Evolutionary conservation across 2,329 filamentous ascomycete species (phyloP), one percentile per base, ranked within the genome.

Genomic region (Aspergillus cejpii): DNA sequence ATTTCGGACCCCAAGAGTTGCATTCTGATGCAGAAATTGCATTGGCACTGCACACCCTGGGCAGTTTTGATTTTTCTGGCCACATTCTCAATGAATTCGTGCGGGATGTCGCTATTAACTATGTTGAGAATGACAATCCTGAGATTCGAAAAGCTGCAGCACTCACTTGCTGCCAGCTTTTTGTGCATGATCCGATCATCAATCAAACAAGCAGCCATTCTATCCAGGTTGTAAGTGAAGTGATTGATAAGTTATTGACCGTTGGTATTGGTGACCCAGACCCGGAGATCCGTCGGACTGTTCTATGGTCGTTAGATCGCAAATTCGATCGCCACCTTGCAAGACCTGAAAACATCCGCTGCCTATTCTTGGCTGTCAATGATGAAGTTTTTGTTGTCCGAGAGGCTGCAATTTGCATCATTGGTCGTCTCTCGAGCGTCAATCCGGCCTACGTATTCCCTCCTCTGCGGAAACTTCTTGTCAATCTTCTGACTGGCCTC

Each of bases 401-500:
- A 57, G 90, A 98, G 69, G 91, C 92, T 21, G 87, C 92, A 6
- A 96, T 99, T 59, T 85, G 87, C 14, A 96, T 98, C 53, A 95
- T 98, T 58, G 94, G 92, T 24, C 87, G 94, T 10, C 74, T 99
- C 45, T 94, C 92, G 0, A 79, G 81, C 41, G 84, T 89, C 53
- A 98, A 98, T 54, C 94, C 92, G 1, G 94, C 94, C 46, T 98
- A 98, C 66, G 90, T 98, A 54, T 94, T 98, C 59, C 92, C 94
- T 1, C 94, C 92, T 0, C 69, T 98, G 29, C 85, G 92, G 51
- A 98, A 98, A 68, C 85, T 94, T 5, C 79, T 98, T 20, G 90
- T 98, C 47, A 94, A 98, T 67, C 83, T 98, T 66, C 77, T 98
- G 49, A 98, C 92, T 0, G 91, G 96, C 59, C 84, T 98, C 17